phyloP scores from a whole-genome alignment of 148 eudicot species.

The Vaccinium vitisidaea region DNA sequence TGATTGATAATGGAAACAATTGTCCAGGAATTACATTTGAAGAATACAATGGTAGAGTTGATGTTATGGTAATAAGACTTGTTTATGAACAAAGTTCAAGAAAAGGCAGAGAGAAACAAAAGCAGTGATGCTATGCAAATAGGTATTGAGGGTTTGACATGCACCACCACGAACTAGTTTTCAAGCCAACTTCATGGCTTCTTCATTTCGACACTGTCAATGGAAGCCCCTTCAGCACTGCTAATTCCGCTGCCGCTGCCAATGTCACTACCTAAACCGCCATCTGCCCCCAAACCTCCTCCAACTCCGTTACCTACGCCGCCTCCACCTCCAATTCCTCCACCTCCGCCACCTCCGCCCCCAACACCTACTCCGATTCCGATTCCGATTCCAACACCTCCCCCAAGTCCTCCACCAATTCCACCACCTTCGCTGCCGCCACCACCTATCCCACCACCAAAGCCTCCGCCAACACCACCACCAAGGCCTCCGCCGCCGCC shows the following conservation, averaged over 20 bases:
- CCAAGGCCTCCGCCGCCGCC: not conserved
- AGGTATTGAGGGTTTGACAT: not conserved
- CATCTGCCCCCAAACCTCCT: not conserved
- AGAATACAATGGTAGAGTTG: not conserved
- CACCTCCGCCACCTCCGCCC: not conserved
- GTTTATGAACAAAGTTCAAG: not conserved
- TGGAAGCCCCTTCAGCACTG: not conserved
- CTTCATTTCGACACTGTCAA: not conserved
- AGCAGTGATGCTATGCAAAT: not conserved
- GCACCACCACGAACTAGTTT: not conserved
- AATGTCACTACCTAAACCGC: not conserved
- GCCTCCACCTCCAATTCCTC: not conserved
- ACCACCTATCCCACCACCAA: no score
- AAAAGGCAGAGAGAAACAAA: not conserved
- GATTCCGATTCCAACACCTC: not conserved
- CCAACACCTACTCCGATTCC: not conserved
- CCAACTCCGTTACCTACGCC: not conserved
- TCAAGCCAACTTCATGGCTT: not conserved
- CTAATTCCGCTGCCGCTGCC: not conserved
- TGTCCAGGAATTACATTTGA: not conserved
- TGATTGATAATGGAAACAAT: not conserved
- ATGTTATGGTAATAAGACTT: not conserved
- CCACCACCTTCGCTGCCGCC: not conserved
- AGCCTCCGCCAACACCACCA: not conserved
- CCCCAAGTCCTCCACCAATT: not conserved